Conservation (phyloP, 805 yeast genomes). For the Priceomyces melissophilus region DNA sequence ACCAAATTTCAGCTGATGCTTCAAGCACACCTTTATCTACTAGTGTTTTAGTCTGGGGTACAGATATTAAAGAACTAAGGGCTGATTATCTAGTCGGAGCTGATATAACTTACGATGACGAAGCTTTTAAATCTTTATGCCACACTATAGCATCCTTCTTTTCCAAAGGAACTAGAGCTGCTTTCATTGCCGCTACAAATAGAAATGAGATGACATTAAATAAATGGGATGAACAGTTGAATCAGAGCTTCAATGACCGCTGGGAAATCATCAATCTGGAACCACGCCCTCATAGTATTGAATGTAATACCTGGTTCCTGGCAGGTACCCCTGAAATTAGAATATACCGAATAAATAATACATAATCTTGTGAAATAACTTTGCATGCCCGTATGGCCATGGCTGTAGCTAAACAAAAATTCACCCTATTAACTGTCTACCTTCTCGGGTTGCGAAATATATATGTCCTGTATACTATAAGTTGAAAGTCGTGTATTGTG, state of each 20-base stretch:
- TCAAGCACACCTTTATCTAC: slow-evolving; percentile 6
- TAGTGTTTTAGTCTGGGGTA: slow-evolving; percentile 58
- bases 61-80: slow-evolving; percentile 25
- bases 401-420: no score
- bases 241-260: slow-evolving; percentile 13
- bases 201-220: slow-evolving; percentile 47
- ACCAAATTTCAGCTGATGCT: slow-evolving; percentile 21
- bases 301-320: slow-evolving; percentile 19
- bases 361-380: background rate
- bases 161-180: slow-evolving; percentile 21
- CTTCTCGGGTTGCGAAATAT: no score
- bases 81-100: slow-evolving; percentile 69
- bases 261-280: slow-evolving; percentile 17
- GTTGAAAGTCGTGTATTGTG: slow-evolving; percentile 5
- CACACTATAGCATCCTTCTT: slow-evolving; percentile 42
- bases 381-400: no score
- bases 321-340: slow-evolving; percentile 25
- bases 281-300: slow-evolving; percentile 9
- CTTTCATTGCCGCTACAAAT: slow-evolving; percentile 69
- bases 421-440: no score
- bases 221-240: slow-evolving; percentile 29
- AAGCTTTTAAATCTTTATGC: slow-evolving; percentile 55
- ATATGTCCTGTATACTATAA: slow-evolving; percentile 2
- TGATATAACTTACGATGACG: slow-evolving; percentile 81
- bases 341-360: slow-evolving; percentile 16